A percentile compares a stretch with the other conserved stretches of the same genome.
phyloP scores from a whole-genome alignment of 345 rosid species.

The Eucalyptus erythrocorys region DNA sequence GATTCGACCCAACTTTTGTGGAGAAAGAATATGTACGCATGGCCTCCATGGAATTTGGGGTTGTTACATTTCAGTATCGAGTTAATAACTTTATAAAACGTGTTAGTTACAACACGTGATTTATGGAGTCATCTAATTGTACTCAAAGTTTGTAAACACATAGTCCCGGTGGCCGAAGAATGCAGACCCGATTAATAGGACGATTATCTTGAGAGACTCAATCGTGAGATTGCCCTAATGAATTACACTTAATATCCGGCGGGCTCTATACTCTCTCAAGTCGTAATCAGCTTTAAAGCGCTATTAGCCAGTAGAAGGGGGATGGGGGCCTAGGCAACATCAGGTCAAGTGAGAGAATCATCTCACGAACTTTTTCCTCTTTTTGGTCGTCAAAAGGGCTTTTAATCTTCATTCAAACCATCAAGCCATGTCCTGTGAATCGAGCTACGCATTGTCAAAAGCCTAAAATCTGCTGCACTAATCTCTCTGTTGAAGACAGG shows the following conservation, averaged over 20 bases:
- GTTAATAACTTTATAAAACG: neutral
- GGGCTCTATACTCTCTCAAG: neutral
- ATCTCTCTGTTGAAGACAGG: neutral
- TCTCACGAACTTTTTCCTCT: neutral
- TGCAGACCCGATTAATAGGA: neutral
- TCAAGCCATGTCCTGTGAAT: neutral
- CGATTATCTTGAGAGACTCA: neutral
- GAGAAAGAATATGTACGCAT: too few relatives aligned
- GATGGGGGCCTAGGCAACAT: neutral
- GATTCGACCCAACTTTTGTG: too few relatives aligned
- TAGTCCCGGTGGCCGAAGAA: neutral
- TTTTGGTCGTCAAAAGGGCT: neutral
- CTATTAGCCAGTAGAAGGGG: neutral
- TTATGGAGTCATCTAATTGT: neutral
- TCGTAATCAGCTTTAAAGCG: neutral
- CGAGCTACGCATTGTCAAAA: neutral
- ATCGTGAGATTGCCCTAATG: neutral
- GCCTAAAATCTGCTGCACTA: neutral
- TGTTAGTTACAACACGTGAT: neutral
- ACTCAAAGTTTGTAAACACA: neutral
- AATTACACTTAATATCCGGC: neutral
- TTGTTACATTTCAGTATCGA: neutral
- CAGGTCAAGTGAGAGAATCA: neutral
- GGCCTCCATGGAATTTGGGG: neutral
- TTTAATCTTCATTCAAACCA: neutral